Evolutionary conservation across 31 red algal genomes (phyloP), one percentile per base, ranked within the genome.

Genomic region (Odonthalia washingtoniensis): DNA sequence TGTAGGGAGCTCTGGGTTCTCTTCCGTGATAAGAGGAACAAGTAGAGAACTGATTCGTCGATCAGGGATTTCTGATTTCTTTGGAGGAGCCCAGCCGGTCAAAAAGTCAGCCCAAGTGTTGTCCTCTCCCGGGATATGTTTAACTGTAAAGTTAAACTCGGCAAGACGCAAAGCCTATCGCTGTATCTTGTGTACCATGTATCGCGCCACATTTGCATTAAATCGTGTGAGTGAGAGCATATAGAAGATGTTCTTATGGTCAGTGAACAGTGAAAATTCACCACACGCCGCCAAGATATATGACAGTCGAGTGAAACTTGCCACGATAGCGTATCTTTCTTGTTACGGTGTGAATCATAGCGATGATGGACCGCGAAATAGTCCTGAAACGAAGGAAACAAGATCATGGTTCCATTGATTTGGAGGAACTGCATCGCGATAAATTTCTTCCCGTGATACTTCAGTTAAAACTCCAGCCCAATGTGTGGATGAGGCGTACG

Each of bases 101-200:
- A 89, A 61, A 38, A 89, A 36, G 80, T 89, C 86, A 1, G 86
- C 52, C 75, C 75, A 89, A 21, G 37, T 31, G 76, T 89, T 81
- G 0, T 40, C 4, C 73, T 72, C 5, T 40, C 65, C 86, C 32
- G 75, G 36, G 18, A 89, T 35, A 34, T 89, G 75, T 1, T 89
- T 39, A 68, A 89, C 69, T 40, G 57, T 68, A 37, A 77, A 91
- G 57, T 69, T 83, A 57, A 91, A 91, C 70, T 84, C 88, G 46
- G 70, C 0, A 30, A 84, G 70, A 37, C 80, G 70, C 9, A 91
- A 49, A 14, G 80, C 88, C 80, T 78, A 84, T 1, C 80, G 80
- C 61, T 83, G 79, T 27, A 37, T 6, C 37, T 91, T 91, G 65
- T 90, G 31, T 9, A 82, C 87, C 24, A 75, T 41, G 74, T 90